Evolutionary conservation across 139 green algal species (phyloP).

Genomic region (Chlorella sp.): DNA sequence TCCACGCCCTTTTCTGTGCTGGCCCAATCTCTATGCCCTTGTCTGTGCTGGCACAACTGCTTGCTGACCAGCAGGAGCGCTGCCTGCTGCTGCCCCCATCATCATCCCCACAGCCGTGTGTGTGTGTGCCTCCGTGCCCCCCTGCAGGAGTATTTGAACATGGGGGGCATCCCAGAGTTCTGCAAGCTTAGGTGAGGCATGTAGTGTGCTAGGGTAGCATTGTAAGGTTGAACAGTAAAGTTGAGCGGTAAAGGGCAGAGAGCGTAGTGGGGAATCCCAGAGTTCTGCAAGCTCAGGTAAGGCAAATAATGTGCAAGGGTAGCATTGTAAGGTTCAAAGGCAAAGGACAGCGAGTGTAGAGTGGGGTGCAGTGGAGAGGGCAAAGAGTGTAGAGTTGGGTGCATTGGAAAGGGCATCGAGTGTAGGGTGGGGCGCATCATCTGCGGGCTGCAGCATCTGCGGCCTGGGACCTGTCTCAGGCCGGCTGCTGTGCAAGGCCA

Average conservation of each 20-base stretch:
- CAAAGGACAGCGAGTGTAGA: too few species aligned
- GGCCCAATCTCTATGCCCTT: not conserved
- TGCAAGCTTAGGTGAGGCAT: slow-evolving; percentile 63
- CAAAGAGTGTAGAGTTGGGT: too few species aligned
- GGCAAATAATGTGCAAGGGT: not conserved
- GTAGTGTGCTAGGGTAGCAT: too few species aligned
- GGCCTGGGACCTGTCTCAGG: not conserved
- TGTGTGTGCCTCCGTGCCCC: slow-evolving; percentile 17
- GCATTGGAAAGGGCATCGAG: too few species aligned
- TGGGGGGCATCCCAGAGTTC: slow-evolving; percentile 85
- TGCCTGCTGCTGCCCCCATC: not conserved
- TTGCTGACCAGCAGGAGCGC: not conserved
- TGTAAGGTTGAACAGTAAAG: too few species aligned
- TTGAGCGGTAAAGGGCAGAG: too few species aligned
- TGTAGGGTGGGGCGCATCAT: too few species aligned
- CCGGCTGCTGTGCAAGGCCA: not conserved
- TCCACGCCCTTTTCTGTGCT: not conserved
- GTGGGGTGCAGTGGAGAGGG: too few species aligned
- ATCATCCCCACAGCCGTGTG: not conserved
- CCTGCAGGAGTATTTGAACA: slow-evolving; percentile 94
- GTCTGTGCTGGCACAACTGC: not conserved
- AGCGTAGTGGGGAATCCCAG: too few species aligned
- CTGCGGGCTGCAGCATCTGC: too few species aligned
- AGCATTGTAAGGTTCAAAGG: too few species aligned
- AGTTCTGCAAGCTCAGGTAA: not conserved